Percentiles rank a stretch among this genome's conserved stretches.
These are phyloP conservation scores for Tetrapisispora fleetii DNA, from an alignment of 805 yeast species.

Conservation along the genomic window DNA sequence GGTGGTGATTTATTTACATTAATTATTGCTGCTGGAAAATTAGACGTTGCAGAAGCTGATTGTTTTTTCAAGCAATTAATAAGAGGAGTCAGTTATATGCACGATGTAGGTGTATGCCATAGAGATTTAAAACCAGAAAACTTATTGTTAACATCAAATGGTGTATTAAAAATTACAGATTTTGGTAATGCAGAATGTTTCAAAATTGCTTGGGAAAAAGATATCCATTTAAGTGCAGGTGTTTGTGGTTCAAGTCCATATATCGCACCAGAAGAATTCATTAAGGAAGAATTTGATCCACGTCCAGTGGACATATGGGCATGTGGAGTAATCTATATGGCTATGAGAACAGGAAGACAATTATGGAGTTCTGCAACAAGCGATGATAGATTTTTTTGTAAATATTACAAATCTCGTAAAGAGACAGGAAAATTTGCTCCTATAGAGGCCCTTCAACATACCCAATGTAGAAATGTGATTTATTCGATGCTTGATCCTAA, in stretches of 20 bases:
- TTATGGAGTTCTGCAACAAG: constrained; percentile 78
- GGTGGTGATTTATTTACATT: constrained; percentile 75
- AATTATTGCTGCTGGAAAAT: constrained; percentile 64
- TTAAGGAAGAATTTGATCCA: constrained; percentile 60
- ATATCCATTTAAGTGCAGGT: constrained; percentile 60
- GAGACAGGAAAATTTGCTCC: constrained; percentile 86
- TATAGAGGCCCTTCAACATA: constrained; percentile 73
- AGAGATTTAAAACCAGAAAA: constrained; percentile 94
- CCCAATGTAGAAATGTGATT: constrained; percentile 85
- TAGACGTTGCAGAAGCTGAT: constrained; percentile 78
- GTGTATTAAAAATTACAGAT: constrained; percentile 73
- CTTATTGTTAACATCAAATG: constrained; percentile 63
- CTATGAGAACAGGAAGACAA: constrained; percentile 90
- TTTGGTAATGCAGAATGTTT: constrained; percentile 82
- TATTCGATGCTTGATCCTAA: constrained; percentile 90
- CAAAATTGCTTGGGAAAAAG: constrained; percentile 75
- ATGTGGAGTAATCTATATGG: constrained; percentile 87
- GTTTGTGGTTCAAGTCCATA: constrained; percentile 82
- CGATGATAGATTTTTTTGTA: constrained; percentile 71
- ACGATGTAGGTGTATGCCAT: constrained; percentile 82
- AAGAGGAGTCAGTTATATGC: constrained; percentile 81
- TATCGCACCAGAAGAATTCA: constrained; percentile 82
- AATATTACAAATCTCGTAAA: constrained; percentile 68
- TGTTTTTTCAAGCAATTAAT: constrained; percentile 82
- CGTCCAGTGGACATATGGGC: constrained; percentile 84